Base-by-base conservation (phyloP, 441 rosid species). In the Arabidopsis hybrid region DNA sequence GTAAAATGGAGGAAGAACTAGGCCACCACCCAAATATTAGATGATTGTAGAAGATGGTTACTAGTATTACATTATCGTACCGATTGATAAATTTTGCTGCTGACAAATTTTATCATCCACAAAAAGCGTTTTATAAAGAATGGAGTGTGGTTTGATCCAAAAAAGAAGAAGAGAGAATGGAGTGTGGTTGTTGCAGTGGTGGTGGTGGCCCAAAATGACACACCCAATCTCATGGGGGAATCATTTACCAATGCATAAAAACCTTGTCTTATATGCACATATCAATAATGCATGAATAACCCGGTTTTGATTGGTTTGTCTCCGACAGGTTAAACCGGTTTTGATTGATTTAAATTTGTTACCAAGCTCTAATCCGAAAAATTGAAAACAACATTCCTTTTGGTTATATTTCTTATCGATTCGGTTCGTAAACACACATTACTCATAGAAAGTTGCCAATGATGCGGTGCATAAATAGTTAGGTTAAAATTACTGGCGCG, bases 71-170 rank as follows among this genome's bases (percentile, higher is more conserved):
- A 17, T 60, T 14, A 56, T 75, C 46, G 66, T 63, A 29, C 74
- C 65, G 17, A 68, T 6, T 53, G 58, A 62, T 43, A 75, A 43
- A 60, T 8, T 17, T 14, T 67, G 29, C 46, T 1, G 9, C 32
- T 62, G 59, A 53, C 63, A 55, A 69, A 69, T 11, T 35, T 55
- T 75, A 63, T 55, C 45, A 69, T 55, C 79, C 79, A 75, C 79
- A 68, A 2, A 69, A 69, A 26, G 52, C 14, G 43, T 62, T 36
- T 69, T 46, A 21, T 21, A 21, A 21, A 21, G 26, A 21, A 21
- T 21, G 26, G 26, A 21, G 26, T 21, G 26, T 21, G 26, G 26
- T 21, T 21, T 21, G 26, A 21, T 21, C 26, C 26, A 21, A 21
- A 21, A 21, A 0, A 21, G 2, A 21, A 21, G 26, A 21, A 29